Evolutionary conservation across 1,284 basidiomycete species (phyloP), one percentile per base, ranked within the genome.

Genomic region (Ceratobasidium sp.): DNA sequence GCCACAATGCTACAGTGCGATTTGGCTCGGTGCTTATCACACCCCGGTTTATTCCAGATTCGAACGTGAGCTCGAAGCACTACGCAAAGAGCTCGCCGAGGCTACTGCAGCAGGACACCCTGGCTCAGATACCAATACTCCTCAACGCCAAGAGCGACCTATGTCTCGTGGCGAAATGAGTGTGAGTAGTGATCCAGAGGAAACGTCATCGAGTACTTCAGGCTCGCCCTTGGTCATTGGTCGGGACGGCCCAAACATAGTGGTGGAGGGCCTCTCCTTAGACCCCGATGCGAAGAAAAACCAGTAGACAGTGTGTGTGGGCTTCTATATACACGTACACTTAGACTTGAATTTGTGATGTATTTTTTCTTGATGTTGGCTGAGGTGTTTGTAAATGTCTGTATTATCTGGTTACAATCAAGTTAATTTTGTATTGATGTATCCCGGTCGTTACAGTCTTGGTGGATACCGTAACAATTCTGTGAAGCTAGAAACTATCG

Each of bases 51-150:
- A 31, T 9, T 41, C 15, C 41, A 95, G 94, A 81, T 97, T 97
- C 79, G 95, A 97, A 81, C 89, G 93, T 47, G 95, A 97, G 82
- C 85, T 97, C 15, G 95, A 97, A 80, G 90, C 91, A 0, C 83
- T 97, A 44, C 90, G 95, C 53, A 96, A 94, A 82, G 95, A 97
- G 80, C 85, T 95, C 2, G 93, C 92, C 17, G 77, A 73, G 48
- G 71, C 71, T 4, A 73, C 71, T 63, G 71, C 71, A 48, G 71
- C 67, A 5, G 65, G 51, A 24, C 53, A 65, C 22, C 53, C 63
- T n/a, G 41, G 48, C 29, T 47, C 65, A 19, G 56, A 59, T 44
- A 59, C 33, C 22, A 62, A 41, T 24, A 62, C 59, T 5, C 71
- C 47, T 24, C 71, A 73, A 9, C 47, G 24, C 9, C 69, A 62